Percentiles rank a stretch among this genome's conserved stretches.
Conservation (phyloP, 106 monocot species). For the Dioscorea dumetorum region DNA sequence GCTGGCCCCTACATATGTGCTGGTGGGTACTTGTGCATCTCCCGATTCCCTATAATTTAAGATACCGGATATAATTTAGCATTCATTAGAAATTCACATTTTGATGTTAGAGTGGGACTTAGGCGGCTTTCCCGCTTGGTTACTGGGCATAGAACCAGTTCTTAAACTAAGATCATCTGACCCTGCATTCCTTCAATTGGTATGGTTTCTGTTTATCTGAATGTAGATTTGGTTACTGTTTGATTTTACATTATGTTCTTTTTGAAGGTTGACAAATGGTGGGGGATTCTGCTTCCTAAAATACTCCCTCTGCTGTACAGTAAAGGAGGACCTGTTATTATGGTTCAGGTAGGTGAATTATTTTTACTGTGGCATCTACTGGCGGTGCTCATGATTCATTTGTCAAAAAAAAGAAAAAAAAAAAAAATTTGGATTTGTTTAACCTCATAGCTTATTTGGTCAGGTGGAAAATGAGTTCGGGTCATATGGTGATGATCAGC, state of each 20-base stretch:
- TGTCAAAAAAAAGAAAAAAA: too few relatives aligned
- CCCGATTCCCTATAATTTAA: background rate
- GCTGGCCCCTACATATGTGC: conserved; percentile 95
- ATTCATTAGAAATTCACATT: background rate
- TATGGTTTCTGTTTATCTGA: conserved; percentile 16
- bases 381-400: too few relatives aligned
- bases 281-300: conserved; percentile 83
- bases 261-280: conserved; percentile 89
- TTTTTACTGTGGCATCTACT: background rate
- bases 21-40: conserved; percentile 27
- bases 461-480: conserved; percentile 99
- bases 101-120: conserved; percentile 86
- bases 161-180: conserved; percentile 86
- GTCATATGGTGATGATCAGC: conserved; percentile 84
- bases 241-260: background rate
- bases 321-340: conserved; percentile 90
- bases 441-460: conserved; percentile 1
- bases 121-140: conserved; percentile 97
- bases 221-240: background rate
- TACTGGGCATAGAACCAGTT: conserved; percentile 76
- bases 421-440: too few relatives aligned
- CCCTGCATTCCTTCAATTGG: conserved; percentile 68
- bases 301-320: conserved; percentile 67
- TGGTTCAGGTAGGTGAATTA: conserved; percentile 72
- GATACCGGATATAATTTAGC: too few relatives aligned